phyloP scores from a whole-genome alignment of 2,329 filamentous ascomycete genomes.

The Aspergillus sp. region DNA sequence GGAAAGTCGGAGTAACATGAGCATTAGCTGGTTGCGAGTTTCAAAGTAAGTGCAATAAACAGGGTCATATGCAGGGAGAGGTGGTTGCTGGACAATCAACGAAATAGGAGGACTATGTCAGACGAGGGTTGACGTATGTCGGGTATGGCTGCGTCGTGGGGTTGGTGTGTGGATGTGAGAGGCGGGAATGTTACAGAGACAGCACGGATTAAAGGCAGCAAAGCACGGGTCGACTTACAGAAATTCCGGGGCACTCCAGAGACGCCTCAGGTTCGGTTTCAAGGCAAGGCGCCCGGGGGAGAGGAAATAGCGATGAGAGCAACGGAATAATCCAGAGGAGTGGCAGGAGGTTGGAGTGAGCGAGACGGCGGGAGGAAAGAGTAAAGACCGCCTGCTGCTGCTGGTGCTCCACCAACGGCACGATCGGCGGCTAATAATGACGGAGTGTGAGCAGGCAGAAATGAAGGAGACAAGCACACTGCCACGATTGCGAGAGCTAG shows the following conservation, averaged over 20 bases:
- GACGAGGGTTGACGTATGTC: slow-evolving; percentile 27
- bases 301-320: slow-evolving; percentile 4
- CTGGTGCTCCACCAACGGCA: slow-evolving; percentile 30
- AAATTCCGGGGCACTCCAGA: neutral
- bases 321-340: slow-evolving; percentile 1
- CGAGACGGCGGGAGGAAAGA: slow-evolving; percentile 14
- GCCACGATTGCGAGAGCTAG: slow-evolving; percentile 4
- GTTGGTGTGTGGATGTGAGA: slow-evolving; percentile 18
- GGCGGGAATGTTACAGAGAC: slow-evolving; percentile 9
- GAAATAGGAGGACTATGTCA: slow-evolving; percentile 29
- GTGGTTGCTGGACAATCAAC: slow-evolving; percentile 14
- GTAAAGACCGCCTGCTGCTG: slow-evolving; percentile 13
- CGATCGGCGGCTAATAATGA: slow-evolving; percentile 35
- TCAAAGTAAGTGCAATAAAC: slow-evolving; percentile 23
- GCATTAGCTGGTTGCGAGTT: slow-evolving; percentile 20
- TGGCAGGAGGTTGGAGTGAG: slow-evolving; percentile 6
- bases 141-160: slow-evolving; percentile 27
- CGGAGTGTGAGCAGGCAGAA: slow-evolving; percentile 12
- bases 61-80: slow-evolving; percentile 14
- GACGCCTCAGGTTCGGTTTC: neutral
- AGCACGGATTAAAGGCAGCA: neutral
- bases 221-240: slow-evolving; percentile 14
- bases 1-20: slow-evolving; percentile 13
- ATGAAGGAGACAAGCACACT: slow-evolving; percentile 21
- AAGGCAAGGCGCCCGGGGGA: slow-evolving; percentile 15